Percentiles rank a stretch among this genome's conserved stretches.
These are phyloP conservation scores for Macrolepiota dolichaula DNA, from an alignment of 768 basidiomycete genomes.

Conservation along the genomic window DNA sequence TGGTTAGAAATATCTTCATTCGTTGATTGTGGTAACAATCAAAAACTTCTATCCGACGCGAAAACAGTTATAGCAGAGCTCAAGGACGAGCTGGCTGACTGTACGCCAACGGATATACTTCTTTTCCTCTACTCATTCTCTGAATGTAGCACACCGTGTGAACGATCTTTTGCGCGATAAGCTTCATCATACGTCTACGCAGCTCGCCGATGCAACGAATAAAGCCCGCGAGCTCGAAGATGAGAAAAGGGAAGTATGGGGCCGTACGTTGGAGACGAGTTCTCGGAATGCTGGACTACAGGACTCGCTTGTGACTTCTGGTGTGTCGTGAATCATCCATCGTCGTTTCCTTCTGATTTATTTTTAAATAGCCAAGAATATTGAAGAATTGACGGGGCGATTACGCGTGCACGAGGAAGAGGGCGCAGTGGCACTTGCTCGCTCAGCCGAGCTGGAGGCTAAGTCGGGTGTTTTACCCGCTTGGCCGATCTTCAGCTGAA, in stretches of 20 bases:
- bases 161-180: conserved; percentile 36
- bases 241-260: conserved; percentile 22
- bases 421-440: conserved; percentile 20
- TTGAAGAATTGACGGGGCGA: conserved; percentile 20
- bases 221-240: conserved; percentile 33
- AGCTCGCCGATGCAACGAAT: conserved; percentile 28
- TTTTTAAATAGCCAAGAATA: conserved; percentile 18
- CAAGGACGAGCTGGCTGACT: conserved; percentile 10
- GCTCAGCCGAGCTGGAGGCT: conserved; percentile 19
- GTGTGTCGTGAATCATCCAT: conserved; percentile 7
- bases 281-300: conserved; percentile 15
- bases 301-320: conserved; percentile 8
- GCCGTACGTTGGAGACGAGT: conserved; percentile 16
- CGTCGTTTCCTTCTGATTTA: not conserved
- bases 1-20: not conserved
- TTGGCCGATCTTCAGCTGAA: not conserved
- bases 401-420: conserved; percentile 27
- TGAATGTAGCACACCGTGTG: not conserved
- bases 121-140: not conserved
- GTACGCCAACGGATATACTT: not conserved
- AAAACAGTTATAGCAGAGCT: not conserved
- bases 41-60: not conserved
- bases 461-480: conserved; percentile 13
- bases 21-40: not conserved
- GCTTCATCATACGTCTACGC: conserved; percentile 28